These are phyloP conservation scores for Beauveria sp. DNA, from an alignment of 2,329 filamentous ascomycete species.

Conservation along the genomic window DNA sequence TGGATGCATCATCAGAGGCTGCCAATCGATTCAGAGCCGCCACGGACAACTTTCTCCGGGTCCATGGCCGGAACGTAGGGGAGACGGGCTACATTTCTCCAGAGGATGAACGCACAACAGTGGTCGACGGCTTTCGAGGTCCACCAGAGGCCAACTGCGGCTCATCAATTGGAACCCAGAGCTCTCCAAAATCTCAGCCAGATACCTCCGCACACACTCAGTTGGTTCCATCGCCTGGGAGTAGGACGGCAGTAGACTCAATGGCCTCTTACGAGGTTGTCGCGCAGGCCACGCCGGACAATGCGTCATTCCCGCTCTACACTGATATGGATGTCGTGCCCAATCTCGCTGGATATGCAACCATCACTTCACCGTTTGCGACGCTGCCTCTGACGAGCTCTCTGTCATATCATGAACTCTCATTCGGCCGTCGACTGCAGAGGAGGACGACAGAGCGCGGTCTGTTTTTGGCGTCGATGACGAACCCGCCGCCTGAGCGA, in stretches of 20 bases:
- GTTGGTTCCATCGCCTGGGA: neutral
- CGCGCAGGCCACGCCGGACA: conserved; percentile 41
- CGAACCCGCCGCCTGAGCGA: conserved; percentile 37
- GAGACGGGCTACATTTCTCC: conserved; percentile 17
- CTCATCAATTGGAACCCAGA: neutral
- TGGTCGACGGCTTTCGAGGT: neutral
- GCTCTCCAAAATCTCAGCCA: conserved; percentile 3
- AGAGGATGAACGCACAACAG: conserved; percentile 8
- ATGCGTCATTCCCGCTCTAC: conserved; percentile 44
- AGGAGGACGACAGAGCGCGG: conserved; percentile 57
- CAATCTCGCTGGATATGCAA: conserved; percentile 2
- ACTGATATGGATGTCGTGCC: conserved; percentile 18
- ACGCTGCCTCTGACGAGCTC: conserved; percentile 39
- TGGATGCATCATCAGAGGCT: conserved; percentile 49
- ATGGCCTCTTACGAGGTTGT: conserved; percentile 38
- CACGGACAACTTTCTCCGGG: conserved; percentile 49
- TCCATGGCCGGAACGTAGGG: conserved; percentile 40
- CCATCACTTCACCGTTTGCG: conserved; percentile 19
- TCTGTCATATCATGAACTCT: conserved; percentile 55
- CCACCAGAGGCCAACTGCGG: neutral
- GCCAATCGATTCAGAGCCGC: conserved; percentile 48
- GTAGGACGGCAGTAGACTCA: neutral
- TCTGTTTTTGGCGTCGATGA: conserved; percentile 46
- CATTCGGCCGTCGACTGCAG: conserved; percentile 64
- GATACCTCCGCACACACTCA: conserved; percentile 7